A percentile compares a stretch with the other conserved stretches of the same genome.
phyloP scores from a whole-genome alignment of 139 green algal species.

The Pleodorina starrii region DNA sequence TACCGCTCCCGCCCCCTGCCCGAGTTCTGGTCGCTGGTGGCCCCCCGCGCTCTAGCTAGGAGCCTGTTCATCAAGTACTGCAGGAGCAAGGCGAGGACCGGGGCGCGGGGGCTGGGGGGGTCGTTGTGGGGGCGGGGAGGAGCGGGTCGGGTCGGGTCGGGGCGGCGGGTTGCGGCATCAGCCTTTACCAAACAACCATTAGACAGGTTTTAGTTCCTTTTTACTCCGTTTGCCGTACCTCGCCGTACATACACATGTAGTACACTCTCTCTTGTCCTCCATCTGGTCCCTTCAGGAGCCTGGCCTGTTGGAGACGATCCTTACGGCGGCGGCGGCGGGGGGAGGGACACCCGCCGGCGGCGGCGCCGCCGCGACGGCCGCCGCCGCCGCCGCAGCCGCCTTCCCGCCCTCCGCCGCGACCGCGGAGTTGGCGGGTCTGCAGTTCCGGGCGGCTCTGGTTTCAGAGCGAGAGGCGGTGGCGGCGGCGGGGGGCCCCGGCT shows the following conservation, averaged over 20 bases:
- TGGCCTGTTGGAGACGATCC: conserved; percentile 74
- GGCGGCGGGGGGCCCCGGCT: neutral
- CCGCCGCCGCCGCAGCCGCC: conserved; percentile 7
- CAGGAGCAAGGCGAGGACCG: conserved; percentile 66
- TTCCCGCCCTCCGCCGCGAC: neutral
- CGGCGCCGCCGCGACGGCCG: neutral
- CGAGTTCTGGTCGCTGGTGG: conserved; percentile 73
- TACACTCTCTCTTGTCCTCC: no score
- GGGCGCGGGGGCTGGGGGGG: no score
- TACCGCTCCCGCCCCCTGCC: conserved; percentile 54
- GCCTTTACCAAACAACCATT: no score
- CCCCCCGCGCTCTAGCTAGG: conserved; percentile 51
- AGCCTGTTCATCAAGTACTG: conserved; percentile 82
- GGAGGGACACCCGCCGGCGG: neutral
- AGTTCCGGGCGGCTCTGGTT: neutral
- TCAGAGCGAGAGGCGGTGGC: neutral
- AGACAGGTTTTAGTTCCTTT: no score
- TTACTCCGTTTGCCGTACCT: no score
- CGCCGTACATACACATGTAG: no score
- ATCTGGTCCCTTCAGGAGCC: no score
- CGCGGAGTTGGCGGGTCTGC: conserved; percentile 45
- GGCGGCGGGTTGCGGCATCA: no score
- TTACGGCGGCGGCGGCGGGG: conserved; percentile 15
- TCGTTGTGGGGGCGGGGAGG: no score
- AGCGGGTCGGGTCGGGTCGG: no score